Evolutionary conservation across 768 basidiomycete species (phyloP).

Genomic region (Boletus patriciae): DNA sequence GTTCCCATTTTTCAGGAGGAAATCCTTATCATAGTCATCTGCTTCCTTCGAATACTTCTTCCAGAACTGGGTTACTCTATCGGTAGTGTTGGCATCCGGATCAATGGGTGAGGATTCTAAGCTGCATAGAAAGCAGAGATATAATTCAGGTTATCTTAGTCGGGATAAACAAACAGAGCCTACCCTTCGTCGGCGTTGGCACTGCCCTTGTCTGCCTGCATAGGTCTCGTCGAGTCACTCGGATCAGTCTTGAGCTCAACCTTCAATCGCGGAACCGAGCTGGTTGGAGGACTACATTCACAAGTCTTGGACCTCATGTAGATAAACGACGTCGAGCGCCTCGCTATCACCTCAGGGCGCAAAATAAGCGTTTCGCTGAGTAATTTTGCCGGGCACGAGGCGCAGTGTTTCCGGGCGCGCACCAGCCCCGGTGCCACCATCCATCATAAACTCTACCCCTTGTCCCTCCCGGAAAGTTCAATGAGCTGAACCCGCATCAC

Average conservation of each 20-base stretch:
- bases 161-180: neutral
- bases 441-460: too few relatives aligned
- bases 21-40: neutral
- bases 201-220: neutral
- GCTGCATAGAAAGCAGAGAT: neutral
- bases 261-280: neutral
- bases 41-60: neutral
- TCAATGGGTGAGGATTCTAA: neutral
- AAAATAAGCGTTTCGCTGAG: too few relatives aligned
- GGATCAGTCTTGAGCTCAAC: neutral
- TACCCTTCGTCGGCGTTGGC: neutral
- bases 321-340: neutral
- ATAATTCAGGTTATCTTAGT: neutral
- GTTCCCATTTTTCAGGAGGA: neutral
- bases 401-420: too few relatives aligned
- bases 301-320: neutral
- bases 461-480: too few relatives aligned
- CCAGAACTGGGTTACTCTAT: conserved; percentile 1
- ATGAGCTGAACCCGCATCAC: neutral
- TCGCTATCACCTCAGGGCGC: neutral
- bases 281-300: neutral
- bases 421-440: too few relatives aligned
- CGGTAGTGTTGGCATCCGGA: neutral
- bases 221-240: neutral
- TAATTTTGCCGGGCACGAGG: neutral